Base-by-base conservation (phyloP, 352 stramenopile species). In the Phytophthora pinifolia region DNA sequence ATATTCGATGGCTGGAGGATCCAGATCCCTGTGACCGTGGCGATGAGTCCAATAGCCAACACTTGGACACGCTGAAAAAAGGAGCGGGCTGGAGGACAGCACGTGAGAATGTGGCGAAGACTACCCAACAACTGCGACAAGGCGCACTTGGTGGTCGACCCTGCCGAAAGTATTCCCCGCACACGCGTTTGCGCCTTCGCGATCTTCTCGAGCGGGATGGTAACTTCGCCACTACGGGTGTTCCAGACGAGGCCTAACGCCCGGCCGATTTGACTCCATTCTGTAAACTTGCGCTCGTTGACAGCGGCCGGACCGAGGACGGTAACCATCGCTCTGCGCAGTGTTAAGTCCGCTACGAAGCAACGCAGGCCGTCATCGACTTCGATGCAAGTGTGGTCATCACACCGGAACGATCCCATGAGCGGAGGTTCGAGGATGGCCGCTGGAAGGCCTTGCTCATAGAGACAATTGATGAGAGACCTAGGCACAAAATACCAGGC, bases 241-340 rank as follows among this genome's bases (percentile, higher is more conserved):
- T 58, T 22, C 39, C 50, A 50, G 2, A 27, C 3, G 9, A 50
- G 31, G 1, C 39, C 20, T 1, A 58, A 8, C 2, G 32, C 17
- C 2, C 33, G 6, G 2, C 39, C 50, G 1, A 1, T 4, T 46
- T 44, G 29, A 18, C 22, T 31, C 46, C 46, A 54, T 14, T 3
- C 20, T 35, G 34, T 53, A 34, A 53, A 46, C n/a, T 54, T 54
- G 13, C 22, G 6, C 14, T 43, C 9, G 3, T 54, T 54, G 5
- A 46, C 32, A 1, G 25, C 25, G 1, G 34, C 1, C 7, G 34
- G 35, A 9, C 46, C 27, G n/a, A n/a, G n/a, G n/a, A n/a, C n/a
- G n/a, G n/a, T n/a, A n/a, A n/a, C n/a, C n/a, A n/a, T n/a, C n/a
- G 7, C 46, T 45, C 46, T 36, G 2, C 46, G 46, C 22, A 46